Evolutionary conservation across 106 monocot species (phyloP), one percentile per base, ranked within the genome.

Genomic region (Allium cepa): DNA sequence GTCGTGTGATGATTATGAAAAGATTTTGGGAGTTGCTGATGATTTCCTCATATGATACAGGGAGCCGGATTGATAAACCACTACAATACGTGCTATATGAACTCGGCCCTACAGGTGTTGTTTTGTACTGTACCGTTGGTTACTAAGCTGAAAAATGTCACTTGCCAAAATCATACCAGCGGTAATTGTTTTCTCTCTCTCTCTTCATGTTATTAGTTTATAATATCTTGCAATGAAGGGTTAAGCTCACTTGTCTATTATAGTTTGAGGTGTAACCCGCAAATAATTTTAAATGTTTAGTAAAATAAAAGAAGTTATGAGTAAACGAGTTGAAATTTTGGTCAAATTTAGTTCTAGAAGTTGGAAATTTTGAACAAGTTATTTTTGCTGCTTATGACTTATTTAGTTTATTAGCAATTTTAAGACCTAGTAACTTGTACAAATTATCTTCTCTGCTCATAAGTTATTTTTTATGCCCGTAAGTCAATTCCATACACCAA

Each of bases 61-160:
- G 94, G 94, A 47, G 81, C 87, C 6, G 77, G 62, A n/a, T 76
- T 95, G 28, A 2, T n/a, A 26, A 95, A 95, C 75, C 45, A 83
- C 47, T 90, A 87, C n/a, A 95, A 91, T 56, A 85, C 88, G 3
- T 95, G 94, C 67, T 95, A 88, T 62, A 59, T 95, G 52, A 95
- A 91, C 64, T 71, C 81, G 2, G 73, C 85, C 18, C 78, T 95
- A 11, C 94, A 95, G 62, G 85, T 82, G 70, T 64, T 95, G 36
- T 71, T 83, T 0, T 88, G 91, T 67, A 88, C 85, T 3, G 91
- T 91, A 36, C 94, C 91, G 7, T 64, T 95, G 9, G 47, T 85
- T 2, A 50, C 83, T 66, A 85, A 63, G 56, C 68, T 95, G 56
- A 73, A 17, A 1, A 26, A 68, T 5, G 17, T 56, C 0, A 53